Conservation (phyloP, 768 basidiomycete genomes). For the Leucocoprinus birnbaumii region DNA sequence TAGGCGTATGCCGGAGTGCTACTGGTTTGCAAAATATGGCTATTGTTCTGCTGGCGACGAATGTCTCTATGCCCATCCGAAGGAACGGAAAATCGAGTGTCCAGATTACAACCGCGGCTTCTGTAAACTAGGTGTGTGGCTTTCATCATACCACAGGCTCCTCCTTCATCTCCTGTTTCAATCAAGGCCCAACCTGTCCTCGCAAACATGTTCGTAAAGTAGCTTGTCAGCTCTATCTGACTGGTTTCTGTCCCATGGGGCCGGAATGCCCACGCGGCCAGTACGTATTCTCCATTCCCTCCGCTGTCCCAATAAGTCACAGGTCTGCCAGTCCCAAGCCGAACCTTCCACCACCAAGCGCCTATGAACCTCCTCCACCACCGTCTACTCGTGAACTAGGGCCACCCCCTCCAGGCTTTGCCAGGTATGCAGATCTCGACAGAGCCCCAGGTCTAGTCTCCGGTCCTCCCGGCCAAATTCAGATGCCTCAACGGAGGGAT, state of each 20-base stretch:
- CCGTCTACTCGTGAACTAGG: slow-evolving; percentile 79
- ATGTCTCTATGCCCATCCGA: slow-evolving; percentile 94
- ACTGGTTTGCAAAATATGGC: slow-evolving; percentile 98
- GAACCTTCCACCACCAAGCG: slow-evolving; percentile 60
- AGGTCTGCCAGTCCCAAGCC: slow-evolving; percentile 67
- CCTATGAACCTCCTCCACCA: slow-evolving; percentile 75
- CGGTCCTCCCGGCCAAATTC: slow-evolving; percentile 19
- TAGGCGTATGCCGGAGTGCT: slow-evolving; percentile 97
- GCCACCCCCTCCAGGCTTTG: slow-evolving; percentile 90
- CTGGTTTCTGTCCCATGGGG: slow-evolving; percentile 91
- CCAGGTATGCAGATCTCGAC: slow-evolving; percentile 78
- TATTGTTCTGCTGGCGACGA: slow-evolving; percentile 97
- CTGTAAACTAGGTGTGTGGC: slow-evolving; percentile 81
- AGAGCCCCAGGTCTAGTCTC: slow-evolving; percentile 40
- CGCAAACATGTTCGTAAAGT: slow-evolving; percentile 92
- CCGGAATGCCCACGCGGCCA: slow-evolving; percentile 86
- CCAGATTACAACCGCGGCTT: slow-evolving; percentile 96
- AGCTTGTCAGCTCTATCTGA: slow-evolving; percentile 86
- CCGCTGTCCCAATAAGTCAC: slow-evolving; percentile 12
- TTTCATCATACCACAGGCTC: not conserved
- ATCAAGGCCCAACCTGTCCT: slow-evolving; percentile 78
- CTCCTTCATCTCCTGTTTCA: slow-evolving; percentile 12
- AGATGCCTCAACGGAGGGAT: slow-evolving; percentile 57
- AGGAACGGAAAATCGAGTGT: slow-evolving; percentile 88
- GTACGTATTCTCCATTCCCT: slow-evolving; percentile 45